phyloP scores from a whole-genome alignment of 441 rosid genomes.

The Aleurites moluccanus region DNA sequence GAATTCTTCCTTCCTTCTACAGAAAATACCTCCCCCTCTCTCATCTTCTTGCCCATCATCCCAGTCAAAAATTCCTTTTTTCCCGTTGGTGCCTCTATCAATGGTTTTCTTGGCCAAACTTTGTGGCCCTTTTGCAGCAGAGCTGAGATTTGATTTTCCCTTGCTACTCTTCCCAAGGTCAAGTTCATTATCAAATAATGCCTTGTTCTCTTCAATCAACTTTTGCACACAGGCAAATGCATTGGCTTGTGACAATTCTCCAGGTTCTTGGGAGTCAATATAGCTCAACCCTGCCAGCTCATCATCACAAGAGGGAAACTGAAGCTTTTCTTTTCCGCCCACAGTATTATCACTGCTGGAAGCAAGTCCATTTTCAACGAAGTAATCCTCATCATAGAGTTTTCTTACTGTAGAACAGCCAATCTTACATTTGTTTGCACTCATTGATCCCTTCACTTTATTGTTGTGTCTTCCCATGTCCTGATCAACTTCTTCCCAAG shows the following conservation, averaged over 20 bases:
- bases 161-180: conserved; percentile 40
- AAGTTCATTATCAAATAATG: conserved; percentile 45
- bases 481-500: conserved; percentile 34
- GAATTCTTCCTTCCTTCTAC: conserved; percentile 67
- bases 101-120: conserved; percentile 60
- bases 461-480: conserved; percentile 28
- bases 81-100: conserved; percentile 30
- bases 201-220: conserved; percentile 57
- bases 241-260: conserved; percentile 70
- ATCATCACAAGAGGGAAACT: conserved; percentile 33
- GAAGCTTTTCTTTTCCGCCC: conserved; percentile 37
- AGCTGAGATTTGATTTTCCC: conserved; percentile 38
- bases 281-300: conserved; percentile 67
- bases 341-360: conserved; percentile 20
- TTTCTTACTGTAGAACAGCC: conserved; percentile 51
- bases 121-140: conserved; percentile 59
- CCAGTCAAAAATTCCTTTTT: conserved; percentile 61
- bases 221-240: conserved; percentile 80
- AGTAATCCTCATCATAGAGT: conserved; percentile 48
- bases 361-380: conserved; percentile 30
- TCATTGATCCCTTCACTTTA: conserved; percentile 32
- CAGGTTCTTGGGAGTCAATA: conserved; percentile 90
- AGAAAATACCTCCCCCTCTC: conserved; percentile 78
- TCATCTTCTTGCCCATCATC: conserved; percentile 84
- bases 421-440: conserved; percentile 32